Percentiles rank a stretch among this genome's conserved stretches.
Conservation (phyloP, 2,329 filamentous ascomycete species). For the Bipolaris sorokiniana region DNA sequence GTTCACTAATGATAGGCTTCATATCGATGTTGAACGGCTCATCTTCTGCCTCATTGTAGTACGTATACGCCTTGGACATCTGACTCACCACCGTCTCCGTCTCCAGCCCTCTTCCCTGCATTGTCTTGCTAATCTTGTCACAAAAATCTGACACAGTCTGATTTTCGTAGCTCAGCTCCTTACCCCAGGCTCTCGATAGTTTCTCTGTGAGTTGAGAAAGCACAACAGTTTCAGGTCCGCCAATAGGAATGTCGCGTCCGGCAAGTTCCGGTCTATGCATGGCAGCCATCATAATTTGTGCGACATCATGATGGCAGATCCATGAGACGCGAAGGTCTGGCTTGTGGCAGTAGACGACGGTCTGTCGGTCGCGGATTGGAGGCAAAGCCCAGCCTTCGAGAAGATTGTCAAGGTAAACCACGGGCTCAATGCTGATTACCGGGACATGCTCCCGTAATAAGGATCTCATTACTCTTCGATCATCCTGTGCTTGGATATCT, state of each 20-base stretch:
- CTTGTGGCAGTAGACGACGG: slow-evolving; percentile 51
- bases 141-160: slow-evolving; percentile 42
- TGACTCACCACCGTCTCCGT: slow-evolving; percentile 45
- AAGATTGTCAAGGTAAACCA: slow-evolving; percentile 50
- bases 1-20: slow-evolving; percentile 40
- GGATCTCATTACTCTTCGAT: slow-evolving; percentile 38
- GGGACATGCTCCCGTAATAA: slow-evolving; percentile 43
- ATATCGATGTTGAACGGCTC: slow-evolving; percentile 51
- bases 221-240: slow-evolving; percentile 46
- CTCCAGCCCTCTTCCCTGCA: slow-evolving; percentile 48
- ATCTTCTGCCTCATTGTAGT: slow-evolving; percentile 50
- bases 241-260: slow-evolving; percentile 45
- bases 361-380: slow-evolving; percentile 44
- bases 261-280: slow-evolving; percentile 43
- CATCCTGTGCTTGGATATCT: slow-evolving; percentile 39
- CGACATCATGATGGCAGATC: slow-evolving; percentile 52
- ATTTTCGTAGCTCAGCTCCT: slow-evolving; percentile 39
- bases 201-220: slow-evolving; percentile 44
- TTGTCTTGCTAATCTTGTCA: slow-evolving; percentile 38
- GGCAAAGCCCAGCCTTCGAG: slow-evolving; percentile 51
- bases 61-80: slow-evolving; percentile 53
- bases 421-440: slow-evolving; percentile 47
- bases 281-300: slow-evolving; percentile 49
- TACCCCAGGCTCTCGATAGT: slow-evolving; percentile 43
- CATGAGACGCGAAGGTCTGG: slow-evolving; percentile 47